These are phyloP conservation scores for Paramyrothecium roridum DNA, from an alignment of 2,329 filamentous ascomycete species.

Conservation along the genomic window DNA sequence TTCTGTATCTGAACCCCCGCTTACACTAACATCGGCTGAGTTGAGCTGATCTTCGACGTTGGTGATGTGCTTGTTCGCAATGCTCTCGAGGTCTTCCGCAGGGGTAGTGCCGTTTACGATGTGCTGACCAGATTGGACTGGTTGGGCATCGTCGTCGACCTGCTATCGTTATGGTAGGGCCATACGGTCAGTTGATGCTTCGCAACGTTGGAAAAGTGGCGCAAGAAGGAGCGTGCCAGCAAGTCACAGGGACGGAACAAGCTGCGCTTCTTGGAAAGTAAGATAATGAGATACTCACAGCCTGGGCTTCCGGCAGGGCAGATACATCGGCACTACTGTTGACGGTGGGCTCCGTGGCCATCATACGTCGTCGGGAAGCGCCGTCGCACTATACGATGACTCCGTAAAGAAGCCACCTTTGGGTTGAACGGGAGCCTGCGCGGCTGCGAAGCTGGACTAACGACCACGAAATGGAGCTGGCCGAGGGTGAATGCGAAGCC, in stretches of 20 bases:
- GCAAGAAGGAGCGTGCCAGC: neutral
- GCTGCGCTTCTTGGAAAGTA: neutral
- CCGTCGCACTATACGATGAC: constrained; percentile 24
- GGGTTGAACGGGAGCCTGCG: neutral
- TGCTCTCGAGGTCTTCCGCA: constrained; percentile 44
- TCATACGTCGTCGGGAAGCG: constrained; percentile 53
- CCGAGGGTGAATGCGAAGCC: neutral
- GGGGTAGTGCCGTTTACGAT: constrained; percentile 48
- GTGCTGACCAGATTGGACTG: constrained; percentile 43
- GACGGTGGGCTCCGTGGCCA: constrained; percentile 60
- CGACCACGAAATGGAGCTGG: neutral
- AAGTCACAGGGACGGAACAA: neutral
- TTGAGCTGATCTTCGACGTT: constrained; percentile 56
- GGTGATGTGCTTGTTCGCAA: constrained; percentile 50
- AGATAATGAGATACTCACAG: constrained; percentile 32
- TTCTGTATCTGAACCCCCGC: constrained; percentile 75
- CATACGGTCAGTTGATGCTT: constrained; percentile 8
- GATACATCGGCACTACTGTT: constrained; percentile 52
- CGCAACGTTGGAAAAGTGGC: neutral
- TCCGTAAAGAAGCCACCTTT: constrained; percentile 17
- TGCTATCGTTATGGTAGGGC: constrained; percentile 6
- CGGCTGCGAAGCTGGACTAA: neutral
- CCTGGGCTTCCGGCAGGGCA: constrained; percentile 41
- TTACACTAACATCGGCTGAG: constrained; percentile 66
- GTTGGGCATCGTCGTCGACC: constrained; percentile 37